Base-by-base conservation (phyloP, 1,284 basidiomycete genomes). In the Papiliotrema laurentii region DNA sequence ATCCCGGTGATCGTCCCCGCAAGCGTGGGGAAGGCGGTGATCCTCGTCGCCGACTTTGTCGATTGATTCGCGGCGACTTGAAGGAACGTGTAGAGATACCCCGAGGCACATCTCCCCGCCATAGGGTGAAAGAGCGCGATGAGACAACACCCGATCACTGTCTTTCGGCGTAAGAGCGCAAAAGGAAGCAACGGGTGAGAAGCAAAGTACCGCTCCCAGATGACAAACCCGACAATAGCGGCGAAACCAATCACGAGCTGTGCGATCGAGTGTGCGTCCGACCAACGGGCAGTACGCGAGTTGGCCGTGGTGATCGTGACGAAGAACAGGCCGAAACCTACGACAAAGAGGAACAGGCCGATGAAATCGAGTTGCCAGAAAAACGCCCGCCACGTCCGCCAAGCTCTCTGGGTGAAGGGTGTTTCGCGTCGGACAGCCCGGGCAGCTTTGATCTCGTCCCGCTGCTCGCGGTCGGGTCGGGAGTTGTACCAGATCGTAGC, bases 311-410 rank as follows among this genome's bases (percentile, higher is more conserved):
- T 73, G 54, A 73, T 61, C 9, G 66, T 69, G 27, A 70, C 58
- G 34, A 73, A 60, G 41, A 72, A 58, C 43, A 72, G 55, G 13
- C 69, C 70, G 28, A 63, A 60, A 5, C 71, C 71, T 14, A 53
- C 58, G 14, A 70, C 63, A 28, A 72, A 62, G 34, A 74, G 56
- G 25, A 73, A 14, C 0, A 74, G 54, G 19, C 71, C 72, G 51
- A 71, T 60, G 11, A 68, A 44, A 50, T 74, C 72, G 46, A 72
- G 59, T 45, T 69, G 59, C 67, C 63, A 64, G 58, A 71, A 69
- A 42, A 66, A 27, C 11, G 13, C 45, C 40, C 30, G 56, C 43
- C 38, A 46, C 27, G 54, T 49, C 18, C 25, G 27, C 37, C 47
- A 36, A 41, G 21, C 26, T 4, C 34, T 37, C 5, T 24, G 27